A percentile compares a stretch with the other conserved stretches of the same genome.
phyloP scores from a whole-genome alignment of 2,329 filamentous ascomycete genomes.

The Exophiala viscosa region DNA sequence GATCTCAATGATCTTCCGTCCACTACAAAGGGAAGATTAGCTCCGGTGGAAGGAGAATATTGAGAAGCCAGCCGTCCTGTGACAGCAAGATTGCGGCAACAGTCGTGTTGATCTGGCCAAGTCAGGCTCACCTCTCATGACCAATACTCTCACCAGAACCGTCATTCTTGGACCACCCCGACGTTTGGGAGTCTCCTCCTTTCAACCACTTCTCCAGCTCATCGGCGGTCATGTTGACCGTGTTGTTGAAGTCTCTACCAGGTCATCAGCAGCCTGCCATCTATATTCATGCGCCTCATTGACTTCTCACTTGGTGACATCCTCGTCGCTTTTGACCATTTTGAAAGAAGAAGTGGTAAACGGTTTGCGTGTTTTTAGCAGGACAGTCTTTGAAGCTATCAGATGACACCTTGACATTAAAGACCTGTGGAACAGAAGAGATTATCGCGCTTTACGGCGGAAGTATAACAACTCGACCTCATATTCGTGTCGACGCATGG shows the following conservation, averaged over 20 bases:
- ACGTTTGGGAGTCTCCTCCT: constrained; percentile 53
- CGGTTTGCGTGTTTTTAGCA: neutral
- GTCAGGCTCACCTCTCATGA: constrained; percentile 49
- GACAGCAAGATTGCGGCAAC: no score
- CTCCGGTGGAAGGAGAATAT: no score
- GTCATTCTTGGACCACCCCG: constrained; percentile 60
- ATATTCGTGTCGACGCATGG: neutral
- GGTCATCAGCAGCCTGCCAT: constrained; percentile 25
- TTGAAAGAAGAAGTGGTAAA: constrained; percentile 24
- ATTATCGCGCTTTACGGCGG: neutral
- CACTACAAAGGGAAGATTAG: constrained; percentile 38
- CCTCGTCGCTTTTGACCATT: constrained; percentile 52
- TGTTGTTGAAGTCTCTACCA: constrained; percentile 59
- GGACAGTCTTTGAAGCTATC: neutral
- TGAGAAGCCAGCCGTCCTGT: no score
- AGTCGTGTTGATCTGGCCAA: neutral
- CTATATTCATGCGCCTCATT: constrained; percentile 33
- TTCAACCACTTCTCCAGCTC: constrained; percentile 62
- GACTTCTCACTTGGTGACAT: constrained; percentile 45
- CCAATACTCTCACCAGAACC: constrained; percentile 60
- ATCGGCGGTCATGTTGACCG: constrained; percentile 62
- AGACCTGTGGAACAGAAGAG: neutral
- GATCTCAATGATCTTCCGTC: constrained; percentile 61
- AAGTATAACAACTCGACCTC: neutral
- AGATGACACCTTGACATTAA: neutral